These are phyloP conservation scores for Phialemoniopsis sp. DNA, from an alignment of 2,329 filamentous ascomycete genomes.

Conservation along the genomic window DNA sequence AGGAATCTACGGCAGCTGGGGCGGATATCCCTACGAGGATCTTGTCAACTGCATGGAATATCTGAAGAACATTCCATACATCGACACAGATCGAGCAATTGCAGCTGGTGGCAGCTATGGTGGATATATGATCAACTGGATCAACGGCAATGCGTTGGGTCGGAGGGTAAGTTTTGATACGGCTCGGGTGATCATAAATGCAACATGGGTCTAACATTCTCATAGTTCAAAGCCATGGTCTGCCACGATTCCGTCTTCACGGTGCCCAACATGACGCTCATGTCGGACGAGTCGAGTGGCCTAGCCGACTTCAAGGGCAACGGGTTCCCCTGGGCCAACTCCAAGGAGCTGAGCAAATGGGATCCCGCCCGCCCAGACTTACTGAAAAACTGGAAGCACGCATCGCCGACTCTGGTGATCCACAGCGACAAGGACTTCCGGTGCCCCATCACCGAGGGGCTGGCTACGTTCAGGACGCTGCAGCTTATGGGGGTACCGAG, in stretches of 20 bases:
- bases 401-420: conserved; percentile 65
- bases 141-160: too few species aligned
- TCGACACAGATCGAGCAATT: conserved; percentile 49
- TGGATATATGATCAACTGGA: conserved; percentile 58
- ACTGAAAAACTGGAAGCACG: conserved; percentile 51
- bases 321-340: conserved; percentile 35
- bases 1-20: conserved; percentile 47
- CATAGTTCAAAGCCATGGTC: conserved; percentile 49
- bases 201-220: background rate
- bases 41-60: conserved; percentile 48
- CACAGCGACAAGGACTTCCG: conserved; percentile 69
- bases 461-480: conserved; percentile 69
- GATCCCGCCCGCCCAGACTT: conserved; percentile 8
- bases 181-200: too few species aligned
- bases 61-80: conserved; percentile 42
- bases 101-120: conserved; percentile 50
- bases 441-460: conserved; percentile 40
- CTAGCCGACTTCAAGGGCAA: conserved; percentile 36
- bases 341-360: conserved; percentile 40
- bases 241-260: conserved; percentile 44
- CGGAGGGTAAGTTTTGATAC: conserved; percentile 18
- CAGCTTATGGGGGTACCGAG: conserved; percentile 65
- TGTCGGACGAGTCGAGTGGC: conserved; percentile 15
- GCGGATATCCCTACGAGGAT: conserved; percentile 49
- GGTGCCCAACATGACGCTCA: conserved; percentile 19